Conservation (phyloP, 352 stramenopile genomes). For the Thraustochytrium striatum region DNA sequence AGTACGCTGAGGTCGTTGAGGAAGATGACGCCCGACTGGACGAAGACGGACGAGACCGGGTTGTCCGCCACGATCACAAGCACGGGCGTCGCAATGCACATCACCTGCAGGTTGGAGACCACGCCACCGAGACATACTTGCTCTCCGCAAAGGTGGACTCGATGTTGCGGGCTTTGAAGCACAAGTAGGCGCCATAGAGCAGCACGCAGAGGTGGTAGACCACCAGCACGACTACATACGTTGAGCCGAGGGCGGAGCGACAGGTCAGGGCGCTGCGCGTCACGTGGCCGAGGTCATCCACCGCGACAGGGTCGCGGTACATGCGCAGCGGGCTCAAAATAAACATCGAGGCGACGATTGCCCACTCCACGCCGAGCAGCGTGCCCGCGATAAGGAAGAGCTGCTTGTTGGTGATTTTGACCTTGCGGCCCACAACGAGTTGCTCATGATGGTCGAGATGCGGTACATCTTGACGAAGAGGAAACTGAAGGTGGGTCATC, state of each 20-base stretch:
- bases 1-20: constrained; percentile 46
- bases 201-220: constrained; percentile 18
- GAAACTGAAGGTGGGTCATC: constrained; percentile 10
- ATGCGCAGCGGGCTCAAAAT: background rate
- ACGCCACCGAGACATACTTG: constrained; percentile 26
- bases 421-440: background rate
- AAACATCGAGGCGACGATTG: background rate
- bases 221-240: background rate
- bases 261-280: background rate
- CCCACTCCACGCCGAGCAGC: background rate
- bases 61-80: constrained; percentile 2
- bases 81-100: constrained; percentile 10
- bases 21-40: constrained; percentile 4
- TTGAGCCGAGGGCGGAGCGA: background rate
- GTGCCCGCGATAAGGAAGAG: background rate
- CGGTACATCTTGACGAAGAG: constrained; percentile 15
- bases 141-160: constrained; percentile 11
- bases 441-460: constrained; percentile 24
- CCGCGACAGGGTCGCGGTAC: background rate
- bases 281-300: no score
- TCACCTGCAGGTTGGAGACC: constrained; percentile 29
- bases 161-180: constrained; percentile 22
- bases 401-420: constrained; percentile 32
- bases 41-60: constrained; percentile 15
- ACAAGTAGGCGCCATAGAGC: constrained; percentile 19